A percentile compares a stretch with the other conserved stretches of the same genome.
These are phyloP conservation scores for Piromyces finnis DNA, from an alignment of 192 early-diverging fungal genomes.

Conservation along the genomic window DNA sequence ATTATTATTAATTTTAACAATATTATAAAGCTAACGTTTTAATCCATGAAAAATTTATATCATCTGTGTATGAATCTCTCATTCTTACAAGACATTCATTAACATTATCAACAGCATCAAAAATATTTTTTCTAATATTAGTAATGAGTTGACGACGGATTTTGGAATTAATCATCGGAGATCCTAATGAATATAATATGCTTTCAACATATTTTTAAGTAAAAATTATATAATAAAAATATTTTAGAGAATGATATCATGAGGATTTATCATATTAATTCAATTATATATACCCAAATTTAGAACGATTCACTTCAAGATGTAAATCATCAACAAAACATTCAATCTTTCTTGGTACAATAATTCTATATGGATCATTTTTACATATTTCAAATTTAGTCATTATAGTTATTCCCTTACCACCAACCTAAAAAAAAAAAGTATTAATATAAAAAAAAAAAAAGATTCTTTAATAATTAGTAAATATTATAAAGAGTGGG, in stretches of 20 bases:
- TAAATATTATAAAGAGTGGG: too few relatives aligned
- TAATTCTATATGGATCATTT: constrained; percentile 8
- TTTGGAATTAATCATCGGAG: not conserved
- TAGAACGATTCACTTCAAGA: not conserved
- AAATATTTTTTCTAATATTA: not conserved
- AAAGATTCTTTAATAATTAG: too few relatives aligned
- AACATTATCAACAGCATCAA: not conserved
- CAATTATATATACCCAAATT: not conserved
- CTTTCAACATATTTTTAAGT: too few relatives aligned
- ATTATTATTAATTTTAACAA: too few relatives aligned
- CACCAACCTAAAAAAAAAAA: constrained; percentile 1
- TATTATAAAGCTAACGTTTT: not conserved
- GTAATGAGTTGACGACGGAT: not conserved
- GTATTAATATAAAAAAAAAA: not conserved
- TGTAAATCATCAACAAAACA: constrained; percentile 14
- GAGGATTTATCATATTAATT: too few relatives aligned
- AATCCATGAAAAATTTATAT: not conserved
- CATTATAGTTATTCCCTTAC: constrained; percentile 8
- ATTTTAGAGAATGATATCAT: too few relatives aligned
- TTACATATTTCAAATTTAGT: constrained; percentile 6
- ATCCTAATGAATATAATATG: not conserved
- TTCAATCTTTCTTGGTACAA: constrained; percentile 13
- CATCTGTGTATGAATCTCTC: not conserved
- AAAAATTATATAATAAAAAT: too few relatives aligned
- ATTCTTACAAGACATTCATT: not conserved